Conservation (phyloP, 2,329 filamentous ascomycete genomes). For the Claviceps quebecensis region DNA sequence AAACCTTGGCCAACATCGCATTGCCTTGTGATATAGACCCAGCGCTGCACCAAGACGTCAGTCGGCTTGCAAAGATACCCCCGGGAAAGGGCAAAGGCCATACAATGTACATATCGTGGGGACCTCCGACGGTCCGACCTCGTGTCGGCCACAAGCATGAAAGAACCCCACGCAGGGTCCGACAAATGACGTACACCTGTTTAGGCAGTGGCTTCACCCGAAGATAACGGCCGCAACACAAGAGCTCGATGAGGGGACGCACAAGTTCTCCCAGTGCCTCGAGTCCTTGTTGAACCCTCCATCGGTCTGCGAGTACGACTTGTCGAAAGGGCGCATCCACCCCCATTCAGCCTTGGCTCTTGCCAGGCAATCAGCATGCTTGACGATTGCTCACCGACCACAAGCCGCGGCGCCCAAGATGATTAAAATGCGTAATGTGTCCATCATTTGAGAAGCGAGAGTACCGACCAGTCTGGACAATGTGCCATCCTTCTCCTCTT, state of each 20-base stretch:
- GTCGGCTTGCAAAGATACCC: neutral
- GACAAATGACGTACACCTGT: conserved; percentile 1
- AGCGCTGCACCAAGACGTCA: neutral
- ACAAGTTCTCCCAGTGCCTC: neutral
- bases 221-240: neutral
- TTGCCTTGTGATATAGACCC: too few relatives aligned
- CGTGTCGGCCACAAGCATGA: neutral
- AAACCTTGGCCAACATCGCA: too few relatives aligned
- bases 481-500: too few relatives aligned
- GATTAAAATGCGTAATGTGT: too few relatives aligned
- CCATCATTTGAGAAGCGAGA: too few relatives aligned
- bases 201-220: neutral
- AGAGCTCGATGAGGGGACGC: too few relatives aligned
- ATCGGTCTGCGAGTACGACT: neutral
- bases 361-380: neutral
- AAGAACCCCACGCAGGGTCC: neutral
- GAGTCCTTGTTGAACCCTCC: neutral
- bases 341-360: too few relatives aligned
- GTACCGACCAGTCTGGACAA: too few relatives aligned
- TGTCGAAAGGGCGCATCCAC: neutral
- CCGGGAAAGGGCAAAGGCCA: neutral
- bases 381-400: too few relatives aligned
- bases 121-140: too few relatives aligned
- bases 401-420: too few relatives aligned
- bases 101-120: neutral